Conservation (phyloP, 768 basidiomycete genomes). For the Pleurotus cornucopiae region DNA sequence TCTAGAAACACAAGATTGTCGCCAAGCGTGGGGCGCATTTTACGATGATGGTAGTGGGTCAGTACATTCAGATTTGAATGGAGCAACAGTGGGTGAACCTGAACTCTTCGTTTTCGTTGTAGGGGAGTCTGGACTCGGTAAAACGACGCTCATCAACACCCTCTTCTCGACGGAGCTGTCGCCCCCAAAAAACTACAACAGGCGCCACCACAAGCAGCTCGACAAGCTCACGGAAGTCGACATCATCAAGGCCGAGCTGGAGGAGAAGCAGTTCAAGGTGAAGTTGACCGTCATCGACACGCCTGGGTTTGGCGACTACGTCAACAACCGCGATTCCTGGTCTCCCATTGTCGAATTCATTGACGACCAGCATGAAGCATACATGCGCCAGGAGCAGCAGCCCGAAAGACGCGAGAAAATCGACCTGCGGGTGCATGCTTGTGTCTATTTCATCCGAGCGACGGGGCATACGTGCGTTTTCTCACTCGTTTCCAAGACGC, state of each 20-base stretch:
- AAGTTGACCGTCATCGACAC: conserved; percentile 99
- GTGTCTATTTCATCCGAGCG: conserved; percentile 94
- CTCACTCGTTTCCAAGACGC: not conserved
- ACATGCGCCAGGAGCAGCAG: conserved; percentile 98
- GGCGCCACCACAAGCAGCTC: conserved; percentile 90
- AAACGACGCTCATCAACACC: conserved; percentile 98
- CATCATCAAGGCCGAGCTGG: conserved; percentile 98
- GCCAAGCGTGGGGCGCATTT: conserved; percentile 97
- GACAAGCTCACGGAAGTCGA: conserved; percentile 99
- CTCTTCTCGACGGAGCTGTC: conserved; percentile 98
- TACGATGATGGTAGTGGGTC: conserved; percentile 99
- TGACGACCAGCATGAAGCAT: conserved; percentile 92
- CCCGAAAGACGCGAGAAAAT: conserved; percentile 93
- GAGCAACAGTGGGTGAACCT: not conserved
- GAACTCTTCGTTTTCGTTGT: conserved; percentile 9
- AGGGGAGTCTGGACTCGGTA: conserved; percentile 97
- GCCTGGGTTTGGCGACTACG: conserved; percentile 99
- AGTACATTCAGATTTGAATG: conserved; percentile 22
- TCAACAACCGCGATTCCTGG: conserved; percentile 99
- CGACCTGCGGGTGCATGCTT: conserved; percentile 94
- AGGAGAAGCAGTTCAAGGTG: conserved; percentile 99
- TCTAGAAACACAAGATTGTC: conserved; percentile 97
- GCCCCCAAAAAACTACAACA: conserved; percentile 82
- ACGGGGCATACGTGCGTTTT: conserved; percentile 89
- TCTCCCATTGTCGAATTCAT: conserved; percentile 98